Evolutionary conservation across 73 alveolate species (phyloP), one percentile per base, ranked within the genome.

Genomic region (Loxodes magnus): DNA sequence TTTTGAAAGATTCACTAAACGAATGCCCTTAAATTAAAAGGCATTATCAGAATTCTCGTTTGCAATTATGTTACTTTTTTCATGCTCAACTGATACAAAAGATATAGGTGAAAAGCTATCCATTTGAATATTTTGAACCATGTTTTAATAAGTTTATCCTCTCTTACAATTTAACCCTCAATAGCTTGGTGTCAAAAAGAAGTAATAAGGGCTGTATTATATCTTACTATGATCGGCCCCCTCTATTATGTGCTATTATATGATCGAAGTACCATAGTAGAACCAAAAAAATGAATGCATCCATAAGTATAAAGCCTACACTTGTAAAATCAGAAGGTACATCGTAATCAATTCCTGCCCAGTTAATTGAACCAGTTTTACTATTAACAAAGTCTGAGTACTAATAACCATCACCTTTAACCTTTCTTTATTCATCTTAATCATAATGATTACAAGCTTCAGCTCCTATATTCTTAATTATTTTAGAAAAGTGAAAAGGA

Each of bases 181-280:
- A 25, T 57, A 57, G 21, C 23, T 35, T 29, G 59, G 59, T 9
- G 51, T 50, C 30, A 69, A 43, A 35, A 67, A 69, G 31, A 69
- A 69, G 4, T 46, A 63, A 31, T 44, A 22, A 19, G 69, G 43
- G 25, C 63, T 76, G 9, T 65, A 35, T n/a, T n/a, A n/a, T n/a
- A n/a, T n/a, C n/a, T n/a, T n/a, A n/a, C n/a, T n/a, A n/a, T n/a
- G n/a, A n/a, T n/a, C n/a, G n/a, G 24, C 39, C 63, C 26, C 83
- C 83, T 35, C 83, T 63, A 69, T 69, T 69, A 38, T 51, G 28
- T 3, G 54, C 31, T 2, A 63, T 28, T 4, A 69, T 55, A 22
- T 69, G 83, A 62, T 69, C 83, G 9, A 64, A 62, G 41, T 69
- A 69, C 55, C 74, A 69, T 14, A 71, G 64, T 16, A 69, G 56